Evolutionary conservation across 345 rosid genomes (phyloP).

Genomic region (Corymbia maculata): DNA sequence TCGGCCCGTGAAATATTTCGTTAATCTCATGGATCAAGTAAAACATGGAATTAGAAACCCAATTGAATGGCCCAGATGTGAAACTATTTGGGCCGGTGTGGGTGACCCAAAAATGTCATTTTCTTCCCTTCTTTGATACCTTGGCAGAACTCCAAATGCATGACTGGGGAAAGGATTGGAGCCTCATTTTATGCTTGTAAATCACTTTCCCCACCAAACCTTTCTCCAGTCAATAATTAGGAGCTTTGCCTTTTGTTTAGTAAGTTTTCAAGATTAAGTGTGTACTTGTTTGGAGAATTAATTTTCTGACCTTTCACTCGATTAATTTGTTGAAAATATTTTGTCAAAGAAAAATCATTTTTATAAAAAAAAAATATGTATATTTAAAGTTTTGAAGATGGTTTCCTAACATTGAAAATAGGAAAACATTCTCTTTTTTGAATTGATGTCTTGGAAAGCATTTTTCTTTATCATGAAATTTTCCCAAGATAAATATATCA

Average conservation of each 20-base stretch:
- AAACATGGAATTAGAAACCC: background rate
- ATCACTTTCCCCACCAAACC: background rate
- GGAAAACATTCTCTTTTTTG: background rate
- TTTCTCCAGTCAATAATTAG: background rate
- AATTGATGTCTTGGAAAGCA: background rate
- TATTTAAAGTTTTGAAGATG: background rate
- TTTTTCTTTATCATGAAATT: background rate
- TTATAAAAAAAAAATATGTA: background rate
- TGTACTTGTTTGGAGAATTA: accelerated
- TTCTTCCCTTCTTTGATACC: background rate
- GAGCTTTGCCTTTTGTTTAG: background rate
- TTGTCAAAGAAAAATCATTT: background rate
- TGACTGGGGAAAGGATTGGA: background rate
- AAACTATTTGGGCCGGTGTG: background rate
- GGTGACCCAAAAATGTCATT: background rate
- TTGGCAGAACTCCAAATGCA: background rate
- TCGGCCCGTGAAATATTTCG: background rate
- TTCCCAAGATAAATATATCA: background rate
- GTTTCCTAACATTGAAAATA: background rate
- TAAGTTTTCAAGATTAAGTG: background rate
- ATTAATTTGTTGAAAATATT: background rate
- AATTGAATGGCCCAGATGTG: background rate
- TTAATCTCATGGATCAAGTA: background rate
- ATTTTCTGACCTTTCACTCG: background rate
- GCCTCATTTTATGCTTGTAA: background rate